phyloP scores from a whole-genome alignment of 1,139 yeast genomes.

The Magnusiomyces sp. region DNA sequence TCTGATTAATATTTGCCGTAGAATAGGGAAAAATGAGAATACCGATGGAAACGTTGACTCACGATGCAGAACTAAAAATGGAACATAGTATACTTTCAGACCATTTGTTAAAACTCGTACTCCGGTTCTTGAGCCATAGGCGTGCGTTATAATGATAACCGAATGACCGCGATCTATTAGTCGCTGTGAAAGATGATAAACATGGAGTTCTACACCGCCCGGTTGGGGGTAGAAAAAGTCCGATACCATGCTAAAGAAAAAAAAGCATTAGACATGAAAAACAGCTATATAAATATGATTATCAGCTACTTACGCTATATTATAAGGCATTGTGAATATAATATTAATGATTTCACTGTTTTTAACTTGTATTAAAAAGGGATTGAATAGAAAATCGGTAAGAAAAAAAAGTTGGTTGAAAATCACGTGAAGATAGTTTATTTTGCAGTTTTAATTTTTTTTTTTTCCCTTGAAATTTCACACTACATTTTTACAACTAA shows the following conservation, averaged over 20 bases:
- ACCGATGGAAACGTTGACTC: slow-evolving; percentile 86
- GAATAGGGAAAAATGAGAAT: slow-evolving; percentile 75
- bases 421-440: background rate
- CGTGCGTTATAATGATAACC: slow-evolving; percentile 85
- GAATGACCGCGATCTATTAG: slow-evolving; percentile 80
- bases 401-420: background rate
- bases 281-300: background rate
- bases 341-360: background rate
- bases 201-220: slow-evolving; percentile 96
- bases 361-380: background rate
- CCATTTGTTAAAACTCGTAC: slow-evolving; percentile 81
- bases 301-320: slow-evolving; percentile 37
- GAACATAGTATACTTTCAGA: slow-evolving; percentile 84
- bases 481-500: background rate
- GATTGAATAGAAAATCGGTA: background rate
- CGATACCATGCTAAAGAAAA: slow-evolving; percentile 54
- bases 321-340: slow-evolving; percentile 29
- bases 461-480: background rate
- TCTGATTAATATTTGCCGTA: slow-evolving; percentile 76
- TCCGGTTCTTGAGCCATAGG: slow-evolving; percentile 76
- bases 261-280: background rate
- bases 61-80: slow-evolving; percentile 68
- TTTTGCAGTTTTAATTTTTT: too few relatives aligned
- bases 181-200: slow-evolving; percentile 74
- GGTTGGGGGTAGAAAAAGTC: slow-evolving; percentile 98